These are phyloP conservation scores for Candida ficus DNA, from an alignment of 805 yeast species.

Conservation along the genomic window DNA sequence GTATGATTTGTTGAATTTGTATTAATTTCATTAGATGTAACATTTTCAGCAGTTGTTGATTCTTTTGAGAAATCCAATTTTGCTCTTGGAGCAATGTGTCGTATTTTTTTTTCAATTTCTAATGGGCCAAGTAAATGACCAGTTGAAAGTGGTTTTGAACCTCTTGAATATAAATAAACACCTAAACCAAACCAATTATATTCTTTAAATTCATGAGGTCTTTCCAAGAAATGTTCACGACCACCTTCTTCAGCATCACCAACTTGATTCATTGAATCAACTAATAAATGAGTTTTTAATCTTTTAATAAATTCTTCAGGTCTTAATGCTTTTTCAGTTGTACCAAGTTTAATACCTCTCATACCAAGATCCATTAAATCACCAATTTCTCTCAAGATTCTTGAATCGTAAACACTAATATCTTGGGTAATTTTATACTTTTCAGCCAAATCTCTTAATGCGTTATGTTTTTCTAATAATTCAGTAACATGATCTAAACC, in stretches of 20 bases:
- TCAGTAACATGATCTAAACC: conserved; percentile 46
- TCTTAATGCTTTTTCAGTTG: conserved; percentile 44
- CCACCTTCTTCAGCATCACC: conserved; percentile 20
- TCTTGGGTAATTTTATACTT: conserved; percentile 31
- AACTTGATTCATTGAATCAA: conserved; percentile 21
- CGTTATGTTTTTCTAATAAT: conserved; percentile 41
- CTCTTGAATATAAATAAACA: conserved; percentile 39
- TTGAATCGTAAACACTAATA: conserved; percentile 59
- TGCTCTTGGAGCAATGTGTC: conserved; percentile 29
- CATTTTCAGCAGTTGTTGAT: conserved; percentile 49
- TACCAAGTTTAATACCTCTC: conserved; percentile 54
- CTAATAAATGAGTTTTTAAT: conserved; percentile 33
- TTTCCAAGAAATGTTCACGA: conserved; percentile 21
- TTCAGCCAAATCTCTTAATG: conserved; percentile 39
- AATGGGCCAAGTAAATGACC: conserved; percentile 73
- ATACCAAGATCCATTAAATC: conserved; percentile 62
- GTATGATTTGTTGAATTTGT: conserved; percentile 53
- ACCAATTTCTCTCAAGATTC: conserved; percentile 54
- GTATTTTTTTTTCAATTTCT: conserved; percentile 47
- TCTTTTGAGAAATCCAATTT: conserved; percentile 39
- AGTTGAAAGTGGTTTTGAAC: conserved; percentile 42
- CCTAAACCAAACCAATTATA: conserved; percentile 62
- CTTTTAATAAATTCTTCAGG: conserved; percentile 41
- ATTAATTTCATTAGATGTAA: conserved; percentile 46
- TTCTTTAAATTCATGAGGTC: conserved; percentile 34